Evolutionary conservation across 805 yeast species (phyloP), one percentile per base, ranked within the genome.

Genomic region (Candida michaelii): DNA sequence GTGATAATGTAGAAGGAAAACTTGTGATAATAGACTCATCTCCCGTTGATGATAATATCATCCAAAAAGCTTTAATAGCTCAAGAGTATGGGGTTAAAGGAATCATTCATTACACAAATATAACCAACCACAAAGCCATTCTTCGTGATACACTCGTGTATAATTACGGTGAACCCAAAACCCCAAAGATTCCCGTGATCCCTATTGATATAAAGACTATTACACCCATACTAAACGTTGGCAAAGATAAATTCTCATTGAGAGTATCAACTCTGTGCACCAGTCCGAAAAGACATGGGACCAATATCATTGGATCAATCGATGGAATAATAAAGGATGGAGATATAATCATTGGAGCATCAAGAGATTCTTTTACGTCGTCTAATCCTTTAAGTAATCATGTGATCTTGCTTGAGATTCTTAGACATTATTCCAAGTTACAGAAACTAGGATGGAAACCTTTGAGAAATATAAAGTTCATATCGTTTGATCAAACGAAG

Each of bases 391-490:
- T 64, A 37, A 61, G 71, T 42, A 65, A 65, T 6, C 74, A 69
- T 42, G 73, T 66, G 1, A 50, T 70, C 14, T 46, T 70, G 44
- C 53, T 70, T 29, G 74, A 70, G 43, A 58, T 66, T 5, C 61
- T 70, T 62, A 51, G 69, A 13, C 61, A 65, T 35, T 62, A 61
- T 39, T 58, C 60, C 15, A 51, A 56, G 38, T 54, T 70, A 41
- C 52, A 50, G 13, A 47, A 53, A 23, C 35, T 59, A 33, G 76
- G 76, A 2, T 70, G 76, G 76, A 63, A 59, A 45, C 76, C 76
- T 1, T 52, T 69, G 25, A 55, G 76, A 32, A 60, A 56, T 10
- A 63, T 70, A 30, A 59, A 63, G 39, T 68, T 70, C 50, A 58
- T 69, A 2, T 65, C 71, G 1, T 69, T 73, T 70, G 76, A 70